Base-by-base conservation (phyloP, 805 yeast genomes). In the Brettanomyces anomalus region DNA sequence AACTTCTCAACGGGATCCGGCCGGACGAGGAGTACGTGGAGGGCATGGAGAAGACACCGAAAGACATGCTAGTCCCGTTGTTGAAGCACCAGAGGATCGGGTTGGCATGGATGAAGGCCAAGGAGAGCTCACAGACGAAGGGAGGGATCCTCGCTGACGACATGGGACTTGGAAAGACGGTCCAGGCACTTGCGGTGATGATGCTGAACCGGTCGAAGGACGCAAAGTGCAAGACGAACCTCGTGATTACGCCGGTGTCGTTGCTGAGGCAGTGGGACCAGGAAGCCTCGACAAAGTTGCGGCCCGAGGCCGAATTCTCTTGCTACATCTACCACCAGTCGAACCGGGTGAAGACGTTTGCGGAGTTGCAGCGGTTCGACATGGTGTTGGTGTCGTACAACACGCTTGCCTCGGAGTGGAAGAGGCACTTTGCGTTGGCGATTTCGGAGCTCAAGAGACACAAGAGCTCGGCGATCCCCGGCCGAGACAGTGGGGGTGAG, bases 201-300 rank as follows among this genome's bases (percentile, higher is more conserved):
- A 53, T 81, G 43, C 66, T 76, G 2, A 63, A 71, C 52, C 58
- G 52, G 39, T 54, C 74, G 2, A 37, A 39, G 13, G 51, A 48
- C 20, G 33, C 63, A 16, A 49, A 61, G 1, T 48, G 61, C 34
- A 76, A 72, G 47, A 76, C 86, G 0, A 85, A 80, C 30, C 66
- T 90, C 46, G 74, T 90, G 40, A 77, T 90, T n/a, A 94, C 95
- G 0, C 97, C 98, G 0, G 95, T 90, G 13, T 82, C 96, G 0
- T 69, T 93, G 33, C 65, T 90, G 41, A 68, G 79, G 36, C 96
- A 89, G 52, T 90, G 98, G 98, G 73, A 74, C 26, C 77, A 77
- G 36, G 97, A 90, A 59, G 64, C 87, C 31, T 67, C 68, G 49
- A 68, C 78, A 16, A 83, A 86, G 50, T 64, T 87, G 4, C 76